These are phyloP conservation scores for Haematococcus lacustris DNA, from an alignment of 139 green algal species.

Conservation along the genomic window DNA sequence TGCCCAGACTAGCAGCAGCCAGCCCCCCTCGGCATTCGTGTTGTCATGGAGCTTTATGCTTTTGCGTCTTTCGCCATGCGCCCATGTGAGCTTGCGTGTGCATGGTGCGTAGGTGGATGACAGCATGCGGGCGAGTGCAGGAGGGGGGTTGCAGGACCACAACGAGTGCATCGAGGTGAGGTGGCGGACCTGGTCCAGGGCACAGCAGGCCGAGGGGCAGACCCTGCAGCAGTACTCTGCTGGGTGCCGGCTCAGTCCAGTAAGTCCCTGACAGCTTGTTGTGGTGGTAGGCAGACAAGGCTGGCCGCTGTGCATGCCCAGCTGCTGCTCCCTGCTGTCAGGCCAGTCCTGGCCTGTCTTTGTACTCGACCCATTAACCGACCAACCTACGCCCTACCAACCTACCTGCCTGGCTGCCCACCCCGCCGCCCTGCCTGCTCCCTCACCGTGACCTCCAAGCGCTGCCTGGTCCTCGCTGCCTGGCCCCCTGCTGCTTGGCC, in stretches of 20 bases:
- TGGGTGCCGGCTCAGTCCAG: too few species aligned
- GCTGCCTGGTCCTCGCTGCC: too few species aligned
- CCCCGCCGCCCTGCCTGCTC: too few species aligned
- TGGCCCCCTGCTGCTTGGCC: not conserved
- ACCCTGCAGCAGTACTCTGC: too few species aligned
- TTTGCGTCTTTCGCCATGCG: too few species aligned
- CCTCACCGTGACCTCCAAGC: too few species aligned
- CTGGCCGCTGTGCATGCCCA: not conserved
- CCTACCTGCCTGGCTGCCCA: not conserved
- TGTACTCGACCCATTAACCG: not conserved
- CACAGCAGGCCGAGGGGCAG: too few species aligned
- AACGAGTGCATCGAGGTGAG: constrained; percentile 80
- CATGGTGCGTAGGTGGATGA: not conserved
- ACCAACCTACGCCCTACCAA: not conserved
- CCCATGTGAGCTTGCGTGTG: too few species aligned
- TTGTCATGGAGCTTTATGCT: too few species aligned
- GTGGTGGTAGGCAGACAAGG: not conserved
- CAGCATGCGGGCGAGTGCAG: constrained; percentile 1
- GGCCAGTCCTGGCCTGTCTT: not conserved
- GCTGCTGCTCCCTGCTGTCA: not conserved
- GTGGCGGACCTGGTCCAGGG: not conserved
- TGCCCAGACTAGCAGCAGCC: too few species aligned
- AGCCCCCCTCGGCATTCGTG: too few species aligned
- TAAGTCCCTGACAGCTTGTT: not conserved
- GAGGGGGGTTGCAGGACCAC: constrained; percentile 46